Conservation (phyloP, 2,329 filamentous ascomycete genomes). For the Penicillium sp. region DNA sequence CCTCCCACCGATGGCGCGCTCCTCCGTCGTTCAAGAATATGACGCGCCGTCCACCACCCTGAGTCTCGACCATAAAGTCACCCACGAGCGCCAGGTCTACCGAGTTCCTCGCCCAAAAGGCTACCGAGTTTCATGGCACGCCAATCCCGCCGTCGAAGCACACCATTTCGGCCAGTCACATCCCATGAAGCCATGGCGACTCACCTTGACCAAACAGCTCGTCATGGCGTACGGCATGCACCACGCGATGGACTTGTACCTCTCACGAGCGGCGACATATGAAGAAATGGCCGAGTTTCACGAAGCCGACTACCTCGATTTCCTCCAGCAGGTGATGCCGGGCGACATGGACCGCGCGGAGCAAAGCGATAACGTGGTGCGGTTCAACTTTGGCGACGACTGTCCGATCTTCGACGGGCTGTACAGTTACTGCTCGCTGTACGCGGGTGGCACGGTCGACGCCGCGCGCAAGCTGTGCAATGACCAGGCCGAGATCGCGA, state of each 20-base stretch:
- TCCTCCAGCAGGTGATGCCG: constrained; percentile 72
- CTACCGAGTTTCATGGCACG: constrained; percentile 92
- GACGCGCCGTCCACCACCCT: constrained; percentile 47
- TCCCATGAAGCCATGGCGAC: constrained; percentile 98
- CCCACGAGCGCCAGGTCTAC: constrained; percentile 58
- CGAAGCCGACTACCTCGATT: constrained; percentile 85
- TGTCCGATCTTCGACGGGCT: constrained; percentile 96
- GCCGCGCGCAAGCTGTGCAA: constrained; percentile 87
- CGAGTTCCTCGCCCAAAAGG: constrained; percentile 79
- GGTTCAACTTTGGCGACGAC: constrained; percentile 89
- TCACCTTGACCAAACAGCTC: constrained; percentile 92
- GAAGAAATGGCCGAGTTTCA: constrained; percentile 89
- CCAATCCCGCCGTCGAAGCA: constrained; percentile 90
- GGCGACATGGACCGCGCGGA: constrained; percentile 67
- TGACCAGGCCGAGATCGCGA: constrained; percentile 87
- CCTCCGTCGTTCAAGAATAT: constrained; percentile 54
- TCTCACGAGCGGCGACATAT: constrained; percentile 78
- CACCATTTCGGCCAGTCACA: constrained; percentile 97
- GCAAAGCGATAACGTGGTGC: constrained; percentile 58
- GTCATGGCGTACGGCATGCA: constrained; percentile 95
- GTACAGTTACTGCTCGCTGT: constrained; percentile 93
- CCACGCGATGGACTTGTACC: constrained; percentile 93
- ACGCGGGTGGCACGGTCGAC: constrained; percentile 85
- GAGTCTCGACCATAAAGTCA: constrained; percentile 54
- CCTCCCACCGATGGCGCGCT: constrained; percentile 39